phyloP scores from a whole-genome alignment of 495 filamentous ascomycete genomes.

The Xeromyces bisporus region DNA sequence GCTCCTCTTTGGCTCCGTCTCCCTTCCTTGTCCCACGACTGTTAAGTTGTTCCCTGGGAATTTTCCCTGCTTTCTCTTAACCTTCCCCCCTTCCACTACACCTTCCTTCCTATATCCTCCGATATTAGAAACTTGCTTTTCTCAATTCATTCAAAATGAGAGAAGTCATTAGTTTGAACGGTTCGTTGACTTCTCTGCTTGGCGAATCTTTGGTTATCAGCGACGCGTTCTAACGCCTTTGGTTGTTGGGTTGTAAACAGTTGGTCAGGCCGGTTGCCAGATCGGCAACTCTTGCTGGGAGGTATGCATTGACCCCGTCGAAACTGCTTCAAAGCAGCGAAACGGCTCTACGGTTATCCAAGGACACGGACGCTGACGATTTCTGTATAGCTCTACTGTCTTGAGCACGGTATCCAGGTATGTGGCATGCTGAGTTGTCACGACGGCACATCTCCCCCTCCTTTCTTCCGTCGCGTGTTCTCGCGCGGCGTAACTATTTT shows the following conservation, averaged over 20 bases:
- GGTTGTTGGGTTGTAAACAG: conserved; percentile 31
- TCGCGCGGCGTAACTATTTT: background rate
- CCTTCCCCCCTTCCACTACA: background rate
- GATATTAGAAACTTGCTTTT: background rate
- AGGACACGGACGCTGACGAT: conserved; percentile 13
- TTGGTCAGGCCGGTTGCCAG: conserved; percentile 99
- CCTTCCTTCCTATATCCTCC: background rate
- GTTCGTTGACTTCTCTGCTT: conserved; percentile 25
- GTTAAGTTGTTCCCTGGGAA: too few relatives aligned
- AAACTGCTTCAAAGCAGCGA: background rate
- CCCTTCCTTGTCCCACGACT: too few relatives aligned
- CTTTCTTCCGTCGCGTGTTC: conserved; percentile 6
- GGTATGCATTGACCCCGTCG: conserved; percentile 34
- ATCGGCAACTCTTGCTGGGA: conserved; percentile 99
- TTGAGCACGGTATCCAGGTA: conserved; percentile 99
- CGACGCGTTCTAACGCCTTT: conserved; percentile 4
- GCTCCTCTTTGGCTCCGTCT: too few relatives aligned
- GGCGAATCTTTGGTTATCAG: conserved; percentile 1
- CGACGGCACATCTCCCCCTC: conserved; percentile 7
- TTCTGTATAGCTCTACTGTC: conserved; percentile 76
- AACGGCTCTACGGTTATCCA: conserved; percentile 2
- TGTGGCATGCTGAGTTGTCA: conserved; percentile 13
- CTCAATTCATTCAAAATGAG: conserved; percentile 54
- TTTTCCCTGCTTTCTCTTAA: too few relatives aligned
- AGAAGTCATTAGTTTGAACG: conserved; percentile 98